A percentile compares a stretch with the other conserved stretches of the same genome.
These are phyloP conservation scores for Nigrospora osmanthi DNA, from an alignment of 2,329 filamentous ascomycete genomes.

Conservation along the genomic window DNA sequence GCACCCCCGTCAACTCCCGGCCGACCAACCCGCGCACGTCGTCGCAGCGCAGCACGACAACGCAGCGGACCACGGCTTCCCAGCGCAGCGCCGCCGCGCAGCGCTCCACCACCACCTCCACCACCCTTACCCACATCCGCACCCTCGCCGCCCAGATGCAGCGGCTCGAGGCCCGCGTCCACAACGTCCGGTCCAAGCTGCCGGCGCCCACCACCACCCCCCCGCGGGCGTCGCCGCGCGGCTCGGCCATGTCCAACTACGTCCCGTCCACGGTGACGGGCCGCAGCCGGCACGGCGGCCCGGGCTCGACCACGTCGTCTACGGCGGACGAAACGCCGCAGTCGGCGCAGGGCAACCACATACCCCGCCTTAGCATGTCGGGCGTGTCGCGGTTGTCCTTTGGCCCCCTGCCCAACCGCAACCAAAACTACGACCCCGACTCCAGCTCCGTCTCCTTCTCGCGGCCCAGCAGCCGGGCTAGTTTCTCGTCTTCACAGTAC, in stretches of 20 bases:
- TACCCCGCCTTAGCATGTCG: constrained; percentile 52
- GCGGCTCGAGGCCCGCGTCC: constrained; percentile 86
- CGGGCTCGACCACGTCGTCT: constrained; percentile 46
- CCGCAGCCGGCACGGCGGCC: constrained; percentile 62
- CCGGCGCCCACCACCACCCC: constrained; percentile 74
- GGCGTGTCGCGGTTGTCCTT: constrained; percentile 58
- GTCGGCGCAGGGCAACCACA: constrained; percentile 38
- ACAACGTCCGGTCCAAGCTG: constrained; percentile 84
- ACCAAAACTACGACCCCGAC: constrained; percentile 32
- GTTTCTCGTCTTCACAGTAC: constrained; percentile 32
- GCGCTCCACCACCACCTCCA: constrained; percentile 48
- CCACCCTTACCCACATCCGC: constrained; percentile 85
- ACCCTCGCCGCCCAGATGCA: constrained; percentile 96
- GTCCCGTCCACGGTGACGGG: constrained; percentile 53
- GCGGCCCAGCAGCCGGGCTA: constrained; percentile 68
- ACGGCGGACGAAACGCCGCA: constrained; percentile 43
- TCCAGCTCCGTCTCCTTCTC: constrained; percentile 37
- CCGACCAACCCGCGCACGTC: constrained; percentile 21
- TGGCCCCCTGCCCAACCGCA: constrained; percentile 50
- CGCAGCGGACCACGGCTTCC: too few relatives aligned
- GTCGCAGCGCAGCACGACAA: too few relatives aligned
- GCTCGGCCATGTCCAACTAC: constrained; percentile 19
- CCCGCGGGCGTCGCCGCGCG: constrained; percentile 70
- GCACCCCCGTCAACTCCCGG: constrained; percentile 22
- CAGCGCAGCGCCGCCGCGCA: constrained; percentile 30